Base-by-base conservation (phyloP, 352 stramenopile species). In the Pythium plurisporium region DNA sequence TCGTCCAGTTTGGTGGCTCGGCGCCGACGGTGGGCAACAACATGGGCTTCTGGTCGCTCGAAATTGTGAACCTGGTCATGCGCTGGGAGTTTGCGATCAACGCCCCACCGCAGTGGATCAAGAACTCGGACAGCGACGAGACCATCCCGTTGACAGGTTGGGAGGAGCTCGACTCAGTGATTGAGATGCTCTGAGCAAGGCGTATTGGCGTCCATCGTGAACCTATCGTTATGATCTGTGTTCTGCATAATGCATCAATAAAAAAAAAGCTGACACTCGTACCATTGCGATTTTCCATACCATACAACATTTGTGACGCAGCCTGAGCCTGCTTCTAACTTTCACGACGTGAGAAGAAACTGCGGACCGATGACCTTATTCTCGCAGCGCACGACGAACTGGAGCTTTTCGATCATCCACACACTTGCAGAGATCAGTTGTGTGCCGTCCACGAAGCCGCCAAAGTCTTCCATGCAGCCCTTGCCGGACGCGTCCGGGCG, bases 361-460 rank as follows among this genome's bases (percentile, higher is more conserved):
- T 62, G 55, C 14, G 72, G 79, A 3, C 77, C 77, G 5, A 82
- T 50, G 30, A 80, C 74, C 29, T 73, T 64, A 23, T 58, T 65
- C 53, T 90, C 79, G 65, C 75, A 77, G 20, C 74, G 71, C 52
- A 90, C 41, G 45, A 76, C 75, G 51, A 87, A 86, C 61, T 82
- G 59, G 17, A 90, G 70, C 59, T 82, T 86, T 67, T 90, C 77
- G 44, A 90, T 79, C 26, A 79, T 84, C 79, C 79, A 90, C 63
- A 73, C 84, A 29, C 72, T 72, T 22, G 77, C 66, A 29, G 72
- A 73, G 27, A 75, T 69, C 10, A 90, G 67, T 59, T 72, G 53
- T 15, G 77, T 86, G 55, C 75, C 76, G 55, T 80, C 59, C 19
- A 87, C 75, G 25, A 84, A 66, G 17, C 79, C 79, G 26, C 79